A percentile compares a stretch with the other conserved stretches of the same genome.
These are phyloP conservation scores for Eucalyptus globulus DNA, from an alignment of 345 rosid species.

Conservation along the genomic window DNA sequence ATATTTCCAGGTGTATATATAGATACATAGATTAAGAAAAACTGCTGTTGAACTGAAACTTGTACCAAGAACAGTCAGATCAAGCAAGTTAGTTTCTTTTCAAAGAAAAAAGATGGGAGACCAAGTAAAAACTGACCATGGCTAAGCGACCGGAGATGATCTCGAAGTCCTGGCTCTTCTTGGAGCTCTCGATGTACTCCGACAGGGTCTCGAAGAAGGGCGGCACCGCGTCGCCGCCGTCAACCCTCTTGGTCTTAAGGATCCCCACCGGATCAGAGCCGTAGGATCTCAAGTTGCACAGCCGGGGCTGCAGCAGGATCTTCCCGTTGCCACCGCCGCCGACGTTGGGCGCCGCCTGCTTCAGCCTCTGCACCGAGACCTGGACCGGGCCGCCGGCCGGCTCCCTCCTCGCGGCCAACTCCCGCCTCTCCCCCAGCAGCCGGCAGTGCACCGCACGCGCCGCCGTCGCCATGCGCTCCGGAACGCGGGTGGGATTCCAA, in stretches of 20 bases:
- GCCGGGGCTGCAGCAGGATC: slow-evolving; percentile 70
- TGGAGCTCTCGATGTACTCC: slow-evolving; percentile 82
- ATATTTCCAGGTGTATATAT: background rate
- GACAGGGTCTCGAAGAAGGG: slow-evolving; percentile 69
- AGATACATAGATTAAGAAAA: background rate
- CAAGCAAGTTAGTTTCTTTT: background rate
- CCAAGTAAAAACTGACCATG: slow-evolving; percentile 26
- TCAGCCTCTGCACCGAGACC: slow-evolving; percentile 17
- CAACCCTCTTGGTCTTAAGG: slow-evolving; percentile 25
- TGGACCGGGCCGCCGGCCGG: background rate
- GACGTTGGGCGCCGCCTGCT: slow-evolving; percentile 11
- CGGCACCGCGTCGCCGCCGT: slow-evolving; percentile 16
- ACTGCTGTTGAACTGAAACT: background rate
- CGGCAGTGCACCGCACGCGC: slow-evolving; percentile 31
- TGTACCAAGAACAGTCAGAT: background rate
- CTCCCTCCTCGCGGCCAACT: background rate
- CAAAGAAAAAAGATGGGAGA: background rate
- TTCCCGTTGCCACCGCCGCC: slow-evolving; percentile 46
- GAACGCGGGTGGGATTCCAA: background rate
- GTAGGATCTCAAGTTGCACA: slow-evolving; percentile 82
- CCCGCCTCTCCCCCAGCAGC: background rate
- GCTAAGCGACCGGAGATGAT: slow-evolving; percentile 88
- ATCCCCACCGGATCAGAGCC: slow-evolving; percentile 36
- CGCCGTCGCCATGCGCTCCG: slow-evolving; percentile 39
- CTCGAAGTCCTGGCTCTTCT: slow-evolving; percentile 84